These are phyloP conservation scores for Pythium folliculosum DNA, from an alignment of 352 stramenopile genomes.

Conservation along the genomic window DNA sequence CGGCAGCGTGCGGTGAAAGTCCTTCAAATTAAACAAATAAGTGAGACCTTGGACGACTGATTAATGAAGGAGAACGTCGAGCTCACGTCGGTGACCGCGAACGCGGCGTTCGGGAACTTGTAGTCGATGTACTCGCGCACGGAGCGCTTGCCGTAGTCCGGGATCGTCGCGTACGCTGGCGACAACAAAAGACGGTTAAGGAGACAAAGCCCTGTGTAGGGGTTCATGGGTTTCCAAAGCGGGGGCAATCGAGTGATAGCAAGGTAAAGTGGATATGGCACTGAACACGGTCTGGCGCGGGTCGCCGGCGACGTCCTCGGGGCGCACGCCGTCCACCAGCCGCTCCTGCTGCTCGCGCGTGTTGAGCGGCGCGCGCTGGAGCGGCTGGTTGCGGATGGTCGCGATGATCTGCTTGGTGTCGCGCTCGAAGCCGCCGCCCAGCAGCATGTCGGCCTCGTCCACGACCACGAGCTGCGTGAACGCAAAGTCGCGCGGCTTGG, in stretches of 20 bases:
- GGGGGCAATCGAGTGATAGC: not conserved
- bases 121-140: conserved; percentile 71
- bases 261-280: conserved; percentile 63
- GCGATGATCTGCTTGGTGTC: conserved; percentile 83
- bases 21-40: conserved; percentile 31
- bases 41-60: no score
- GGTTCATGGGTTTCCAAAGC: not conserved
- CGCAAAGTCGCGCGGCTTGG: conserved; percentile 67
- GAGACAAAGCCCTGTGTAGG: conserved; percentile 5
- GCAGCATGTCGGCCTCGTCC: conserved; percentile 83
- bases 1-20: conserved; percentile 72
- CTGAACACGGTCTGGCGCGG: conserved; percentile 75
- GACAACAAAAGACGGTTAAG: conserved; percentile 27
- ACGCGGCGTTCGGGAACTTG: conserved; percentile 68
- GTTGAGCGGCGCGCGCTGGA: conserved; percentile 52
- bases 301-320: conserved; percentile 29
- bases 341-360: conserved; percentile 21
- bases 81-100: conserved; percentile 72
- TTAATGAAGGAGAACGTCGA: no score
- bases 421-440: conserved; percentile 70
- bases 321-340: conserved; percentile 9
- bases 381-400: conserved; percentile 78
- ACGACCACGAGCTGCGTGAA: conserved; percentile 76
- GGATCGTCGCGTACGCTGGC: conserved; percentile 64
- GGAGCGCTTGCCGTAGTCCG: conserved; percentile 74